Base-by-base conservation (phyloP, 495 filamentous ascomycete species). In the Collariella sp. region DNA sequence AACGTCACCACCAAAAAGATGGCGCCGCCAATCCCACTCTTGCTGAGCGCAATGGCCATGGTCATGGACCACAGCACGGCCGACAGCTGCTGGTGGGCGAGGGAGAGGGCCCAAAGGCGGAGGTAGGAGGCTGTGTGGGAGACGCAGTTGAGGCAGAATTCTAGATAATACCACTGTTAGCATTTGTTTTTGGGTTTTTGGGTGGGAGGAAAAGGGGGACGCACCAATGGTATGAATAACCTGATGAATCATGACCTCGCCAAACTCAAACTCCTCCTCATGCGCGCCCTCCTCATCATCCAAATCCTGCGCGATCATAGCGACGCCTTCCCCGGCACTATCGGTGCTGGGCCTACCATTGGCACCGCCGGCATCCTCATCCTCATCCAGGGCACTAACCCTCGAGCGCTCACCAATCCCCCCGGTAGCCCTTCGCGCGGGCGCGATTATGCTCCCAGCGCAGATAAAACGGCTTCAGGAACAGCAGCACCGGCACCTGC, bases 131-230 rank as follows among this genome's bases (percentile, higher is more conserved):
- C 93, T 4, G 93, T 99, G 73, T 99, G 93, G 6, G 93, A 97
- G 61, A 99, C 91, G 74, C 90, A 96, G 75, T 97, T 97, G 59
- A 99, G 80, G 71, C 93, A 97, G 74, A 99, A 99, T 76, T 98
- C 93, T 88, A 50, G 23, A 38, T 64, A 54, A 56, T 40, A 24
- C 16, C 2, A 5, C 29, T 12, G 13, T 47, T 7, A 5, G 2
- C 3, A 15, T 16, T 46, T 18, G 23, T 34, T 13, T n/a, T n/a
- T n/a, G n/a, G 26, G 9, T 50, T 20, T 1, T 19, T 41, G 46
- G 9, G 35, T 45, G 44, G 29, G 18, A 24, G 35, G 18, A 26
- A 39, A 20, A 39, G 39, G 18, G 6, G 20, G 33, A 55, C 83
- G 71, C 79, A 89, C 86, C 87, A 62, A 98, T 97, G 20, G 93